Conservation (phyloP, 768 basidiomycete genomes). For the Kwoniella mangroviensis region DNA sequence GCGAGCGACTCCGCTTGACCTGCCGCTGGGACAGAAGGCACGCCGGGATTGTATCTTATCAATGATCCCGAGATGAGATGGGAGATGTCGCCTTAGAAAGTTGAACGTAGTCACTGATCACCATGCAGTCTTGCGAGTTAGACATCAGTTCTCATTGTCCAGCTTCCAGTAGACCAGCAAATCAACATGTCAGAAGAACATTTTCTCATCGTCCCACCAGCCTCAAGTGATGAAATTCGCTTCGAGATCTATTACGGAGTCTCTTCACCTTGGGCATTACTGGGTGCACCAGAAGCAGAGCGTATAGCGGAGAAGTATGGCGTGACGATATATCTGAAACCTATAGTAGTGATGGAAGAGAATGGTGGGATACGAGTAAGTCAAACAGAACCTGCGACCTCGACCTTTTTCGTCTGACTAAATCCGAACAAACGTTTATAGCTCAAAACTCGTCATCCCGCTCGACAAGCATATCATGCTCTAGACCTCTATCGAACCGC, state of each 20-base stretch:
- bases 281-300: slow-evolving; percentile 38
- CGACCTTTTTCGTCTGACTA: too few relatives aligned
- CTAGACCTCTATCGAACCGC: slow-evolving; percentile 41
- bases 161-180: background rate
- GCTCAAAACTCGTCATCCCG: slow-evolving; percentile 41
- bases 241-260: slow-evolving; percentile 46
- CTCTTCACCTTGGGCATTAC: slow-evolving; percentile 44
- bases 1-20: too few relatives aligned
- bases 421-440: background rate
- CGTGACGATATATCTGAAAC: slow-evolving; percentile 39
- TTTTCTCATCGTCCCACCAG: slow-evolving; percentile 26
- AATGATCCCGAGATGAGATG: slow-evolving; percentile 1
- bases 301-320: slow-evolving; percentile 34
- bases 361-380: slow-evolving; percentile 47
- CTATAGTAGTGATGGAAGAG: slow-evolving; percentile 42
- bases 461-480: slow-evolving; percentile 47
- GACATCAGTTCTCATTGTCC: too few relatives aligned
- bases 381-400: background rate
- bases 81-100: background rate
- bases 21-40: background rate
- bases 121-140: too few relatives aligned
- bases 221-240: slow-evolving; percentile 24
- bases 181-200: background rate
- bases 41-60: slow-evolving; percentile 17
- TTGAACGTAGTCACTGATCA: background rate